Evolutionary conservation across 768 basidiomycete species (phyloP), one percentile per base, ranked within the genome.

Genomic region (Kwoniella mangroviensis): DNA sequence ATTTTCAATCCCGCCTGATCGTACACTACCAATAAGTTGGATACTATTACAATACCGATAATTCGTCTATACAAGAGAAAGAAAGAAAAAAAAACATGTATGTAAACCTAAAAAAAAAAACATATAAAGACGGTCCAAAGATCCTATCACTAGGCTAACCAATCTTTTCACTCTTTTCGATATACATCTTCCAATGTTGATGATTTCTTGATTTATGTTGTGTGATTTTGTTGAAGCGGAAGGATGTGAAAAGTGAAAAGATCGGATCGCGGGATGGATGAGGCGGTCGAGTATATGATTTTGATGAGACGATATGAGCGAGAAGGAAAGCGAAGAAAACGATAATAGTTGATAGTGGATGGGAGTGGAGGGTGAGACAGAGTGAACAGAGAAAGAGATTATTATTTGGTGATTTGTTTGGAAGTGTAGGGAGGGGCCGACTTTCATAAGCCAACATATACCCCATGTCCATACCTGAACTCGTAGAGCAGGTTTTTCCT

Each of bases 141-240:
- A 83, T 83, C 82, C 82, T 83, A 83, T 83, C 82, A 73, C 82
- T 81, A 80, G 82, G 82, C 80, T 79, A 71, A 72, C 70, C 63
- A 71, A 53, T 68, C 22, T 40, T 26, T 59, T 54, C 52, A 42
- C 56, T 22, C 64, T 53, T 57, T 56, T 55, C 15, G 2, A 49
- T 21, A 58, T 28, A 58, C 34, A 17, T 57, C 28, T 57, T 24
- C 22, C 64, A 40, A 66, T 45, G 42, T 5, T 34, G 19, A 51
- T 66, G 42, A 26, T 63, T 51, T 26, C 4, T 24, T 22, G 11
- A 40, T 58, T 49, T 67, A 17, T 61, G 58, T 59, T 34, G 10
- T 15, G 19, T 68, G 12, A n/a, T 41, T 56, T 45, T 58, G 43
- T 49, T 26, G 51, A 51, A 58, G 42, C 51, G n/a, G 65, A 67